Percentiles rank a stretch among this genome's conserved stretches.
phyloP scores from a whole-genome alignment of 2,329 filamentous ascomycete genomes.

The Claviceps fusiformis region DNA sequence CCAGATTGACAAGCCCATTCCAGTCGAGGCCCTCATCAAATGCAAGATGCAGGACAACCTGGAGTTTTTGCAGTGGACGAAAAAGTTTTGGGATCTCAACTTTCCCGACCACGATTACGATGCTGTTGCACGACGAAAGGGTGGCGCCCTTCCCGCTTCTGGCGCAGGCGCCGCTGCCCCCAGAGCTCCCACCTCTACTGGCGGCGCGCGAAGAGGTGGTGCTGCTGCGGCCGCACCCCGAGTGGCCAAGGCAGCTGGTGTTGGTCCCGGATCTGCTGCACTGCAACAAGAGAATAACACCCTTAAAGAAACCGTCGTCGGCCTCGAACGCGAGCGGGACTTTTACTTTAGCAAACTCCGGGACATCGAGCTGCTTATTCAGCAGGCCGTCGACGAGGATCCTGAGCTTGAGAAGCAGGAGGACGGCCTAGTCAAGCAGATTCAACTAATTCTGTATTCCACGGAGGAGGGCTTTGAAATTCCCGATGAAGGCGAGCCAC shows the following conservation, averaged over 20 bases:
- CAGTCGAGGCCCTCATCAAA: conserved; percentile 79
- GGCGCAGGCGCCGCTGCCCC: conserved; percentile 23
- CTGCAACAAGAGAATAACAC: conserved; percentile 75
- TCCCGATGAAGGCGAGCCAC: conserved; percentile 58
- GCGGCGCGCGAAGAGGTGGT: conserved; percentile 41
- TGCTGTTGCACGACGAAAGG: conserved; percentile 73
- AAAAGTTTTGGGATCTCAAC: conserved; percentile 96
- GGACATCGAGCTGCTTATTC: conserved; percentile 89
- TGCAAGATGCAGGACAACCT: conserved; percentile 99
- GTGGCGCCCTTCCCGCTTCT: conserved; percentile 44
- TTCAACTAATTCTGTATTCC: conserved; percentile 93
- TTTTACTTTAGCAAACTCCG: conserved; percentile 99
- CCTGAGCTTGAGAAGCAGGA: conserved; percentile 91
- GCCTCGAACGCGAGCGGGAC: conserved; percentile 88
- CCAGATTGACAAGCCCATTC: conserved; percentile 76
- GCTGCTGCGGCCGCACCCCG: conserved; percentile 40
- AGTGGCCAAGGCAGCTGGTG: conserved; percentile 32
- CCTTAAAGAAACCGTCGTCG: conserved; percentile 88
- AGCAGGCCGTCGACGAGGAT: conserved; percentile 84
- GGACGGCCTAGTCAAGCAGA: conserved; percentile 82
- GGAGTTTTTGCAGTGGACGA: conserved; percentile 94
- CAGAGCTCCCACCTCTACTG: conserved; percentile 34
- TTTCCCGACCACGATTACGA: conserved; percentile 97
- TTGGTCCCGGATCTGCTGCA: conserved; percentile 51
- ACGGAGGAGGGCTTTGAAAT: conserved; percentile 92